Base-by-base conservation (phyloP, 805 yeast genomes). In the Metschnikowia picachoensis region DNA sequence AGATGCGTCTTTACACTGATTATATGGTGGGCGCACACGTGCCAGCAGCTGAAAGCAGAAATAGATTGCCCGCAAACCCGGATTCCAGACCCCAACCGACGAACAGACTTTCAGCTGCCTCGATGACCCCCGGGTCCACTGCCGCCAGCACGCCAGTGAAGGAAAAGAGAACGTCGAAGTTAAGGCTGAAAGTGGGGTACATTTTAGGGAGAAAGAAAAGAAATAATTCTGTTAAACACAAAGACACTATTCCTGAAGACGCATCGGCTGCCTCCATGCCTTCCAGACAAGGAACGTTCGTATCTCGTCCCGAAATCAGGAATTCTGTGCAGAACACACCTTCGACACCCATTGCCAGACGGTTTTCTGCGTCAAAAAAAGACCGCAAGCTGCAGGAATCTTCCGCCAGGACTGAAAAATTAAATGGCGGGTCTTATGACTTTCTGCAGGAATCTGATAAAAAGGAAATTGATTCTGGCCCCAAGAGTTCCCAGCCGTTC, bases 111-210 rank as follows among this genome's bases (percentile, higher is more conserved):
- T 48, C 54, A 11, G 43, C 30, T 13, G 41, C 45, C 8, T 48
- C 58, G n/a, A 12, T 49, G 25, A 39, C 30, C 36, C 51, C 63
- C 2, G 51, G 49, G 1, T 41, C 49, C 8, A 39, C 59, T 29
- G 28, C 47, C 8, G 47, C 52, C 14, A 32, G 51, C 48, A 65
- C 49, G 52, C 60, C 48, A 47, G 53, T 58, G 15, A 57, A 64
- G 42, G 63, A 63, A 38, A 64, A 64, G 48, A 60, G 60, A 43
- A 60, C 61, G 30, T 65, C 70, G n/a, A 75, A 73, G 38, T 63
- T 87, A 56, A 80, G 79, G 64, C 84, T 90, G 6, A 81, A 71
- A 58, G 84, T 87, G 46, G 95, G 95, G 9, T 83, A 94, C 0
- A 78, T 87, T 51, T 81, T 87, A 57, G 83, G 85, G 37, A 77